phyloP scores from a whole-genome alignment of 257 asterid genomes.

The Vinca minor region DNA sequence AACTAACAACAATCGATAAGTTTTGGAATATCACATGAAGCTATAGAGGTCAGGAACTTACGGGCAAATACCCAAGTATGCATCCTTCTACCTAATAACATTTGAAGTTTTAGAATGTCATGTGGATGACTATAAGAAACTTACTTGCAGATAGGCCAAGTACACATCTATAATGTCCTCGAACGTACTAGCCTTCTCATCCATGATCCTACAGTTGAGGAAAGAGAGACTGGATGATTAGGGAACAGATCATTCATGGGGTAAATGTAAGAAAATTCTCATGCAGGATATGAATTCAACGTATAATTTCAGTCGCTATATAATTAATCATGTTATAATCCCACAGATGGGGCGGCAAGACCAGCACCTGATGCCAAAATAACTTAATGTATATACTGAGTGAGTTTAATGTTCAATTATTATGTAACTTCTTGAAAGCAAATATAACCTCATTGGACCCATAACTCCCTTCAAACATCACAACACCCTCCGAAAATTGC shows the following conservation, averaged over 20 bases:
- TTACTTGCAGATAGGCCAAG: constrained; percentile 81
- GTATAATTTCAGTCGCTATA: not conserved
- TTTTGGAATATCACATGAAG: too few species aligned
- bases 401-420: not conserved
- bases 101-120: not conserved
- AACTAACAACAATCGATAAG: not conserved
- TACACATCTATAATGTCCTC: constrained; percentile 86
- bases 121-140: constrained; percentile 20
- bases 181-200: constrained; percentile 42
- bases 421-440: not conserved
- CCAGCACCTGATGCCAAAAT: not conserved
- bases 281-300: not conserved
- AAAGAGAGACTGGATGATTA: not conserved
- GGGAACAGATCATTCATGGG: not conserved
- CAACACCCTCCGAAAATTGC: not conserved
- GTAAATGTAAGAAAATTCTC: not conserved
- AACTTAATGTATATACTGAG: not conserved
- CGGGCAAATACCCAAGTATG: too few species aligned
- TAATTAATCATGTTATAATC: not conserved
- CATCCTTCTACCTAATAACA: not conserved
- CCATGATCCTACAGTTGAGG: constrained; percentile 45
- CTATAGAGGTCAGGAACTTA: too few species aligned
- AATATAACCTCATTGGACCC: not conserved
- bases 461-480: not conserved
- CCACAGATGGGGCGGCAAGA: constrained; percentile 2